A percentile compares a stretch with the other conserved stretches of the same genome.
These are phyloP conservation scores for Luzula sylvatica DNA, from an alignment of 176 grass and related monocot species.

Conservation along the genomic window DNA sequence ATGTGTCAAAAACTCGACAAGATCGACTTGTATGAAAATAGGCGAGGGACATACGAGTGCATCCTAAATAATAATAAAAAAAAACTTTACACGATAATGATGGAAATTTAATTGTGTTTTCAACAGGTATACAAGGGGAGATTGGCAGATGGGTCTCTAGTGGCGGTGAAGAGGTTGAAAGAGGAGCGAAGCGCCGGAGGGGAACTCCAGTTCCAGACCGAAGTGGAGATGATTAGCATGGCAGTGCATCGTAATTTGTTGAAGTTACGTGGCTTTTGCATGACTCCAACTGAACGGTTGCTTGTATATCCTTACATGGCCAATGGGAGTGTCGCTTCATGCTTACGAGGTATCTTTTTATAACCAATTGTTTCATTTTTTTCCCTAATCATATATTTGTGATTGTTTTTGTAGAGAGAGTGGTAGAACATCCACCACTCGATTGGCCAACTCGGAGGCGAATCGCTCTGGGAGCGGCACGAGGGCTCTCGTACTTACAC, in stretches of 20 bases:
- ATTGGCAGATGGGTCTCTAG: constrained; percentile 53
- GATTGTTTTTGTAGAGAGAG: constrained; percentile 34
- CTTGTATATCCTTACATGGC: constrained; percentile 76
- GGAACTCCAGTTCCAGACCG: constrained; percentile 57
- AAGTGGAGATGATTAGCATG: constrained; percentile 68
- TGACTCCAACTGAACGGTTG: constrained; percentile 55
- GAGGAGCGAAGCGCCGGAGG: constrained; percentile 55
- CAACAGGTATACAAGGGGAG: constrained; percentile 49
- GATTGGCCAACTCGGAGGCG: constrained; percentile 39
- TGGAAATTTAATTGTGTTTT: no score
- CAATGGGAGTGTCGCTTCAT: constrained; percentile 65
- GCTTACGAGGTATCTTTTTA: constrained; percentile 48
- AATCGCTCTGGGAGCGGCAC: constrained; percentile 65
- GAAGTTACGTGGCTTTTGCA: constrained; percentile 58
- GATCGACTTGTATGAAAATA: no score
- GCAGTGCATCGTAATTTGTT: constrained; percentile 58
- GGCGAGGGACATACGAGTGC: no score
- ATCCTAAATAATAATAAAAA: no score
- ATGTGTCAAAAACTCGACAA: no score
- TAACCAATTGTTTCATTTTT: no score
- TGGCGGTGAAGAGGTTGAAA: constrained; percentile 61
- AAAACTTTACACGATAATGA: no score
- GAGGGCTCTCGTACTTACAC: constrained; percentile 60
- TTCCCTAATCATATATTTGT: no score
- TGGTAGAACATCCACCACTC: constrained; percentile 32